Evolutionary conservation across 164 flowering plant species (phyloP), one percentile per base, ranked within the genome.

Genomic region (Aristolochia californica): DNA sequence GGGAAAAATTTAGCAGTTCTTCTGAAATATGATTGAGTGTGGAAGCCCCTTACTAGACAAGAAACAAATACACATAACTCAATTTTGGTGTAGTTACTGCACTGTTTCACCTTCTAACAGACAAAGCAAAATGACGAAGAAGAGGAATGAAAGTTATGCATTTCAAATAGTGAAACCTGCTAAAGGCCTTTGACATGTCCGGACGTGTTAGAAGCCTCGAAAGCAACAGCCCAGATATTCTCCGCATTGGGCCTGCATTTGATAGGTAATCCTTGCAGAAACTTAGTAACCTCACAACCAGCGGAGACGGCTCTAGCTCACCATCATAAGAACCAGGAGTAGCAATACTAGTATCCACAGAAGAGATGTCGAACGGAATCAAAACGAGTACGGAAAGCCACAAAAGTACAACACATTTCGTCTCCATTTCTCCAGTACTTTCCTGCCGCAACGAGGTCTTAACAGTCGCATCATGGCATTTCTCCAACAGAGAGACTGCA

Each of bases 361-460:
- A 77, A 4, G 97, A 85, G 55, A 93, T 78, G 73, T 89, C 99
- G 81, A 93, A 93, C 22, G 99, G 99, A 73, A 93, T 80, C 80
- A 89, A 75, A 8, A 93, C 95, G 56, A 93, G 96, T 34, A 93
- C 83, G 9, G 85, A 89, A 58, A 93, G 95, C 97, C 99, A 93
- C 60, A 93, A 73, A 53, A 93, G 78, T 38, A 83, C 62, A 55
- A 93, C 80, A 70, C 97, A 93, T 69, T 93, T 77, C 30, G 91
- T 80, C 71, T 89, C 96, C 98, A 93, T 89, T 68, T 85, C 97
- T 65, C 98, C 98, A 13, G 97, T 83, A 70, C 97, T 93, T 69
- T 89, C 97, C 52, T 87, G 91, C 58, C 96, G 67, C 66, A 81
- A 56, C 11, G 91, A 80, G 48, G 94, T 69, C 54, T 45, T 75